These are phyloP conservation scores for Sporothrix inflata DNA, from an alignment of 2,329 filamentous ascomycete species.

Conservation along the genomic window DNA sequence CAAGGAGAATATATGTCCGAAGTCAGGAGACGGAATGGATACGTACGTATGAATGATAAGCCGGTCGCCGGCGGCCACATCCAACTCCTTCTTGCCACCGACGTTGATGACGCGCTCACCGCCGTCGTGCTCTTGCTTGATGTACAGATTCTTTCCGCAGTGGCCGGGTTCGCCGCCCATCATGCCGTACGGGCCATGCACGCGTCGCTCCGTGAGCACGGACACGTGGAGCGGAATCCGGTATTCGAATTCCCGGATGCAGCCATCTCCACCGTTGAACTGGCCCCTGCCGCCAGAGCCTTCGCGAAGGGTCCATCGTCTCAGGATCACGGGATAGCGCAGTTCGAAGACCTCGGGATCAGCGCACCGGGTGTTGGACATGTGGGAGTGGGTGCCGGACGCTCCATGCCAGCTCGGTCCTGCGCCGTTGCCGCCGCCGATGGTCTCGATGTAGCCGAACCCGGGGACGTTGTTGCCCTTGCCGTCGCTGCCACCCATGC, in stretches of 20 bases:
- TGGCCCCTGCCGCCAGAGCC: conserved; percentile 40
- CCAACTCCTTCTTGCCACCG: conserved; percentile 22
- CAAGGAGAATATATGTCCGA: not conserved
- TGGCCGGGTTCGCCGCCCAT: conserved; percentile 7
- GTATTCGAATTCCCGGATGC: conserved; percentile 43
- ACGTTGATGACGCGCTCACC: conserved; percentile 20
- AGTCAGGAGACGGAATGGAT: not conserved
- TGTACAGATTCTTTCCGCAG: not conserved
- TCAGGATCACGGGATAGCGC: conserved; percentile 42
- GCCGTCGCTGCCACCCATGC: conserved; percentile 30
- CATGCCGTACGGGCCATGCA: not conserved
- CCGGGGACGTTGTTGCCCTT: conserved; percentile 33
- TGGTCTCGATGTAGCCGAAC: conserved; percentile 41
- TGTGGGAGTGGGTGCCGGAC: conserved; percentile 38
- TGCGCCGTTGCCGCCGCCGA: conserved; percentile 42
- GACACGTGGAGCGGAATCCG: conserved; percentile 28
- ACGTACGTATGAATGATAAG: conserved; percentile 14
- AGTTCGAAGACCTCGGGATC: conserved; percentile 43
- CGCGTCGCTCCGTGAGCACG: not conserved
- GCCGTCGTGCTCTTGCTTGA: conserved; percentile 1
- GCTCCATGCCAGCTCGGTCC: conserved; percentile 39
- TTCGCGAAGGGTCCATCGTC: conserved; percentile 38
- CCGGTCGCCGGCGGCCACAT: conserved; percentile 14
- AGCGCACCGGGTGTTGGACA: conserved; percentile 41
- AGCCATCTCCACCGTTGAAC: conserved; percentile 43